These are phyloP conservation scores for Aureobasidium subglaciale DNA, from an alignment of 2,329 filamentous ascomycete species.

Conservation along the genomic window DNA sequence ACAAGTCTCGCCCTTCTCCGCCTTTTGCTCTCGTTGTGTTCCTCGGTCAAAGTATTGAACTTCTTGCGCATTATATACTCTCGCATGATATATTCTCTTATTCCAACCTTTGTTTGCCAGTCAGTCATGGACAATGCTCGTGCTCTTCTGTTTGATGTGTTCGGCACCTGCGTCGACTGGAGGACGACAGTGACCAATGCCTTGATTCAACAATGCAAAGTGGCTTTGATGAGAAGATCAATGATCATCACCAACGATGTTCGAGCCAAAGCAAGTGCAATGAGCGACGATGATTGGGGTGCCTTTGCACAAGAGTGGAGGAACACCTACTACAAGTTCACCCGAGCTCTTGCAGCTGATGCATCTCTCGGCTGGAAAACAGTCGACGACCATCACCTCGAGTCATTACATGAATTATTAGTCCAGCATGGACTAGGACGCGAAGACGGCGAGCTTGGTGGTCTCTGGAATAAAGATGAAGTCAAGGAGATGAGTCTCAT, in stretches of 20 bases:
- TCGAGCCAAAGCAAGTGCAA: slow-evolving; percentile 41
- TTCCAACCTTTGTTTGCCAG: background rate
- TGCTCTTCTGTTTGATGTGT: slow-evolving; percentile 67
- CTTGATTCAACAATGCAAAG: slow-evolving; percentile 45
- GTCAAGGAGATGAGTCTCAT: slow-evolving; percentile 44
- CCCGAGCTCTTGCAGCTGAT: slow-evolving; percentile 43
- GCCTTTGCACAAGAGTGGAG: slow-evolving; percentile 66
- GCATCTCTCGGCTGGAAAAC: slow-evolving; percentile 51
- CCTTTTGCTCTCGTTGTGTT: background rate
- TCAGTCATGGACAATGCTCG: slow-evolving; percentile 34
- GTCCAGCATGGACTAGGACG: slow-evolving; percentile 33
- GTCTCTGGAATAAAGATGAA: slow-evolving; percentile 47
- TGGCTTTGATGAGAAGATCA: slow-evolving; percentile 41
- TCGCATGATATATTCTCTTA: background rate
- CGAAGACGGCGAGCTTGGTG: slow-evolving; percentile 24
- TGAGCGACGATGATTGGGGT: slow-evolving; percentile 55
- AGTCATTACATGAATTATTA: slow-evolving; percentile 55
- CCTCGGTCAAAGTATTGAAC: background rate
- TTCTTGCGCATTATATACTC: background rate
- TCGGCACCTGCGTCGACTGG: slow-evolving; percentile 78
- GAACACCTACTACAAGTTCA: slow-evolving; percentile 46
- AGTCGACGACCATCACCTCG: slow-evolving; percentile 64
- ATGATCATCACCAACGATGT: slow-evolving; percentile 41
- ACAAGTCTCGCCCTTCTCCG: background rate
- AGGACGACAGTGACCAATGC: slow-evolving; percentile 57